Evolutionary conservation across 2,329 filamentous ascomycete genomes (phyloP).

Genomic region (Scleromitrula shiraiana): DNA sequence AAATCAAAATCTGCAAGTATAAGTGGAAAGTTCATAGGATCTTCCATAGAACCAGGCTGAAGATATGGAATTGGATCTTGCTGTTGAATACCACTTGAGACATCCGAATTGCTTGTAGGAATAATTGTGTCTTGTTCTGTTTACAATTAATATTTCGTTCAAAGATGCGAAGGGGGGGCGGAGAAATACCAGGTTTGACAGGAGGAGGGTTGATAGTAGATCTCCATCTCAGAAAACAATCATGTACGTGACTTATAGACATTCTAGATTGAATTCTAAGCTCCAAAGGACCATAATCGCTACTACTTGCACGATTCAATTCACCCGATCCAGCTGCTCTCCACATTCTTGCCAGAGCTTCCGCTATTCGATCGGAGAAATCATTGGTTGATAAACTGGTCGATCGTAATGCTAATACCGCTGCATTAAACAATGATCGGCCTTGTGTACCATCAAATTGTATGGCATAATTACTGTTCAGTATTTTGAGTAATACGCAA

Average conservation of each 20-base stretch:
- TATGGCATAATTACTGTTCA: constrained; percentile 55
- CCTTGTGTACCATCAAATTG: constrained; percentile 48
- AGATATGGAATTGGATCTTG: constrained; percentile 2
- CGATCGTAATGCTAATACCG: constrained; percentile 49
- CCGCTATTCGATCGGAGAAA: constrained; percentile 53
- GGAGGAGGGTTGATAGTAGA: constrained; percentile 27
- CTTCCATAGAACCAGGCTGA: background rate
- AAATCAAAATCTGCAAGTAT: constrained; percentile 13
- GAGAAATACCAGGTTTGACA: background rate
- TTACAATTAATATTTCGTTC: background rate
- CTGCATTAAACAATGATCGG: constrained; percentile 48
- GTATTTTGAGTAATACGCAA: constrained; percentile 55
- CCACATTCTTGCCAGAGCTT: constrained; percentile 60
- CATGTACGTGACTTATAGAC: constrained; percentile 60
- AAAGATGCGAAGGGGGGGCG: background rate
- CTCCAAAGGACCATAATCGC: constrained; percentile 37
- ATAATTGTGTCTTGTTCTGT: background rate
- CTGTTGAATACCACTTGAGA: background rate
- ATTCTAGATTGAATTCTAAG: constrained; percentile 59
- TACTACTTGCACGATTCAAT: constrained; percentile 1
- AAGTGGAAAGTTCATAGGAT: constrained; percentile 4
- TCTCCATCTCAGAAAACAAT: constrained; percentile 61
- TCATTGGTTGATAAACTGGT: constrained; percentile 57
- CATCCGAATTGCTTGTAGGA: background rate
- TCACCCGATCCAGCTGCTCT: constrained; percentile 14